Evolutionary conservation across 495 filamentous ascomycete species (phyloP), one percentile per base, ranked within the genome.

Genomic region (Penicillium psychrofluorescens): DNA sequence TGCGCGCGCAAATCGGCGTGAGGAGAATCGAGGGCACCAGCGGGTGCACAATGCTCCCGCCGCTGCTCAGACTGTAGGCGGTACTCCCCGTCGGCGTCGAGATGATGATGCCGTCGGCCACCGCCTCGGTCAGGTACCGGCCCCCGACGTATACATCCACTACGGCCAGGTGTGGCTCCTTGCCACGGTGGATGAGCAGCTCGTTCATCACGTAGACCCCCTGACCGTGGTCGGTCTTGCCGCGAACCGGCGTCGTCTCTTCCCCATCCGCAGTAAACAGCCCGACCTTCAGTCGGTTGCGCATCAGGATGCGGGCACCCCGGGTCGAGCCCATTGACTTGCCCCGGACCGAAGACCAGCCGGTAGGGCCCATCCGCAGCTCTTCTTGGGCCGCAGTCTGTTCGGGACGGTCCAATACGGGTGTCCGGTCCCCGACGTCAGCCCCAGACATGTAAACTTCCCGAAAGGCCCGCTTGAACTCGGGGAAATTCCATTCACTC

Each of bases 11-110:
- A 56, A 98, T 95, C 22, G 92, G 92, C 0, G 92, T 98, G 38
- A 98, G 75, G 22, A 95, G 78, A 10, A 96, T 72, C 7, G 84
- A 85, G 34, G 84, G 81, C 7, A 98, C 92, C 7, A 96, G 70
- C 0, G 92, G 92, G 59, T 98, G 92, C 39, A 98, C 81, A 56
- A 98, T 97, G 54, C 81, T 86, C n/a, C 92, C 92, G 10, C 92
- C 92, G 7, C 82, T 83, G 51, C 81, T 87, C n/a, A 98, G 75
- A 16, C 82, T 90, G 70, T 97, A 98, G 1, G 92, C 94, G 0
- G 92, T 98, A 44, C 85, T 91, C 6, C 92, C 92, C 0, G 92
- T 98, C 0, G 92, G 92, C 0, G 92, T 95, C 28, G 81, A 86
- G 36, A 96, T 82, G 34, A 98, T 88, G 51, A 98, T 91, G 40